These are phyloP conservation scores for Cytospora mali DNA, from an alignment of 2,329 filamentous ascomycete genomes.

Conservation along the genomic window DNA sequence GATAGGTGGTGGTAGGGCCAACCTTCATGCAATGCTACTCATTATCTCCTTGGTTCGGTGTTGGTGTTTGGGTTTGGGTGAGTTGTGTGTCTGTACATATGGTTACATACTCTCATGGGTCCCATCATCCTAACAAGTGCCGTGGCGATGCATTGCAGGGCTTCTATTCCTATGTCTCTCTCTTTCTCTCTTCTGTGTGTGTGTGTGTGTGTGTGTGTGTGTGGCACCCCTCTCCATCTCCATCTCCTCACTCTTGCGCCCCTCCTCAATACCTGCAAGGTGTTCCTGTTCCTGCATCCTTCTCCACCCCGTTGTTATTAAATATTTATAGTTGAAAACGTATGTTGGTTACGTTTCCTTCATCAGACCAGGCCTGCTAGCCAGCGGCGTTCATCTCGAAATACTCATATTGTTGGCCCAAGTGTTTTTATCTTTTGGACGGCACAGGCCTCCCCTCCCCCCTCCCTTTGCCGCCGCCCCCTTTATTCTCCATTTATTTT, in stretches of 20 bases:
- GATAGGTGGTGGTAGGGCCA: not conserved
- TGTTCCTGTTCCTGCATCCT: not conserved
- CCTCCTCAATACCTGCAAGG: not conserved
- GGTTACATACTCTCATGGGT: not conserved
- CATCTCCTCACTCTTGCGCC: too few relatives aligned
- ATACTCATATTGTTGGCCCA: not conserved
- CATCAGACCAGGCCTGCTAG: too few relatives aligned
- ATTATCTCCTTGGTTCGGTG: too few relatives aligned
- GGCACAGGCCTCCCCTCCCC: not conserved
- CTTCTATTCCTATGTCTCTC: too few relatives aligned
- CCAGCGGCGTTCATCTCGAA: not conserved
- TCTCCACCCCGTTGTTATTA: too few relatives aligned
- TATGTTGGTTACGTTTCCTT: not conserved
- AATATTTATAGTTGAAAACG: not conserved
- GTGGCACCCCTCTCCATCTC: too few relatives aligned
- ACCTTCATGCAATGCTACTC: not conserved
- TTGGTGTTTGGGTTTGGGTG: too few relatives aligned
- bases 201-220: too few relatives aligned
- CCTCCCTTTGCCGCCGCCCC: too few relatives aligned
- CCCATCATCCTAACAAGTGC: not conserved
- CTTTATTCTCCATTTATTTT: too few relatives aligned
- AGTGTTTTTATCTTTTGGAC: not conserved
- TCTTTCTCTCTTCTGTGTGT: too few relatives aligned
- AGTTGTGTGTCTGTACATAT: too few relatives aligned
- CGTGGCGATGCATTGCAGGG: not conserved